Conservation (phyloP, 805 yeast species). For the Citeromyces nyonsensis region DNA sequence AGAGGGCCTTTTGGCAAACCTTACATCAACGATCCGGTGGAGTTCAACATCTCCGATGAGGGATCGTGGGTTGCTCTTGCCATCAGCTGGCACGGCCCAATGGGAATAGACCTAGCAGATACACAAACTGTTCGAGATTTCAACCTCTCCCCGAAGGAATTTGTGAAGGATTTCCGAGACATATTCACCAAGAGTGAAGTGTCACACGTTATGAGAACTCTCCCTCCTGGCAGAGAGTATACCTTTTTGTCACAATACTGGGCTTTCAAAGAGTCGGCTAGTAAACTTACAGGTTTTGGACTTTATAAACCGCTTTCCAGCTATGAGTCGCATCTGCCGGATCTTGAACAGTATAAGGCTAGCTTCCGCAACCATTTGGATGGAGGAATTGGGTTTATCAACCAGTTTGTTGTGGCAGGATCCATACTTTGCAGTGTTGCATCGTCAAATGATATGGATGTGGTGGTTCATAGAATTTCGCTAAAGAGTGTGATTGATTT, state of each 20-base stretch:
- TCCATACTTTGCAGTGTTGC: too few species aligned
- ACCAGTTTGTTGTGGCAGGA: too few species aligned
- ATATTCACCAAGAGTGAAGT: constrained; percentile 13
- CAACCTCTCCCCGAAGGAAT: constrained; percentile 12
- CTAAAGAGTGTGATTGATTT: too few species aligned
- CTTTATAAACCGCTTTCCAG: constrained; percentile 13
- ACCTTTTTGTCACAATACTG: constrained; percentile 40
- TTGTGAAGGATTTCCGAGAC: constrained; percentile 9
- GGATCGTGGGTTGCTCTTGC: constrained; percentile 27
- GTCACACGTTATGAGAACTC: constrained; percentile 10
- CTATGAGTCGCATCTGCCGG: too few species aligned
- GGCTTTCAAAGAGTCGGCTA: constrained; percentile 71
- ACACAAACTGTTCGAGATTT: constrained; percentile 11
- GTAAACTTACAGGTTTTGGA: constrained; percentile 56
- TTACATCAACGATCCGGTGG: constrained; percentile 12
- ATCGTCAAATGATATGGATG: too few species aligned
- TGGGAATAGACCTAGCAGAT: constrained; percentile 35
- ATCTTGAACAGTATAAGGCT: too few species aligned
- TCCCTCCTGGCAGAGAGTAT: constrained; percentile 5
- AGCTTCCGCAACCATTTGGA: too few species aligned
- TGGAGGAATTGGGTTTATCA: too few species aligned
- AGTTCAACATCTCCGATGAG: constrained; percentile 50
- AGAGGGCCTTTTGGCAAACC: constrained; percentile 41
- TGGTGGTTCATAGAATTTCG: too few species aligned
- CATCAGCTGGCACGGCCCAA: constrained; percentile 9